Percentiles rank a stretch among this genome's conserved stretches.
These are phyloP conservation scores for Salix purpurea DNA, from an alignment of 345 rosid genomes.

Conservation along the genomic window DNA sequence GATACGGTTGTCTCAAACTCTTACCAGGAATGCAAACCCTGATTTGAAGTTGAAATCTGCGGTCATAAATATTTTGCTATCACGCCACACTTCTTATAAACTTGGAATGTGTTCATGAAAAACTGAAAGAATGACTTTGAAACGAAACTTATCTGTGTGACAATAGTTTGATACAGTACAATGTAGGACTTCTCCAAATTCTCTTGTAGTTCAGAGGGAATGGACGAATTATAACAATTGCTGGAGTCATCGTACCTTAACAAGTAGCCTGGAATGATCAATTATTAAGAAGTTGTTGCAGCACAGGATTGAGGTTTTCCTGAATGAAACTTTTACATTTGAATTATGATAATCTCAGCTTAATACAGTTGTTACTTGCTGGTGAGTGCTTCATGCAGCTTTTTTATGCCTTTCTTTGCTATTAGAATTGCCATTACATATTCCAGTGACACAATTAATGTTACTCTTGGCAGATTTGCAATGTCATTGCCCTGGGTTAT, in stretches of 20 bases:
- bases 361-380: background rate
- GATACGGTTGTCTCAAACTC: rapidly evolving
- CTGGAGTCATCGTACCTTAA: background rate
- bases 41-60: too few relatives aligned
- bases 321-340: background rate
- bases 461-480: slow-evolving; percentile 59
- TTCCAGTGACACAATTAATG: background rate
- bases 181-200: background rate
- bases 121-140: background rate
- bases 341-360: background rate
- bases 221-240: background rate
- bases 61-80: too few relatives aligned
- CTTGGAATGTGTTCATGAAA: background rate
- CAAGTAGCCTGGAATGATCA: background rate
- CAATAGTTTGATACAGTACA: background rate
- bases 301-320: background rate
- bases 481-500: slow-evolving; percentile 73
- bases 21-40: too few relatives aligned
- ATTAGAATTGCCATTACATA: background rate
- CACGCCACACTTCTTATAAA: too few relatives aligned
- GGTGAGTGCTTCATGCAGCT: background rate
- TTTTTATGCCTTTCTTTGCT: background rate
- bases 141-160: background rate
- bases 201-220: background rate
- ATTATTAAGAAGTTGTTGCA: background rate